Percentiles rank a stretch among this genome's conserved stretches.
These are phyloP conservation scores for Spizellomyces sp. DNA, from an alignment of 192 early-diverging fungal genomes.

Conservation along the genomic window DNA sequence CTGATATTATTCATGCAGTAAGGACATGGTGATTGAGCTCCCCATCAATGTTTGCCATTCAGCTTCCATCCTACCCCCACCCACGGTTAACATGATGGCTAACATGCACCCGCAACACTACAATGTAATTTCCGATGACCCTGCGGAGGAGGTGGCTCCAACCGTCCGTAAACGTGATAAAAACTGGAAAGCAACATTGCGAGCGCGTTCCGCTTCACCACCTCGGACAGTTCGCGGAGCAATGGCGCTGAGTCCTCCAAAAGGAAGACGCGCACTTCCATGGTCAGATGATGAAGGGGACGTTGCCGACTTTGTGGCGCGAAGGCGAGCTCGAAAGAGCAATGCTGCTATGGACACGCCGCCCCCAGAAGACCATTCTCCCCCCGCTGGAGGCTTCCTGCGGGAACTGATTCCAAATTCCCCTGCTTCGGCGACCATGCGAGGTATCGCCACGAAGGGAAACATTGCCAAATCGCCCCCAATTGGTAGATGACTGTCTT, in stretches of 20 bases:
- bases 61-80: slow-evolving; percentile 44
- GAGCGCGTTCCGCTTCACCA: slow-evolving; percentile 27
- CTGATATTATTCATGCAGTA: slow-evolving; percentile 30
- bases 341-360: not conserved
- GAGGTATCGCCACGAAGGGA: slow-evolving; percentile 28
- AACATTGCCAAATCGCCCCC: slow-evolving; percentile 27
- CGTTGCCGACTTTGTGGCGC: slow-evolving; percentile 23
- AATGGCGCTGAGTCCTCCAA: slow-evolving; percentile 6
- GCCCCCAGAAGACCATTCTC: not conserved
- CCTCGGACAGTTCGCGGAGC: slow-evolving; percentile 22
- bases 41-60: slow-evolving; percentile 61
- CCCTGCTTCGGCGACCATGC: slow-evolving; percentile 19
- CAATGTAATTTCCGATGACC: slow-evolving; percentile 29
- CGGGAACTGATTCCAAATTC: slow-evolving; percentile 24
- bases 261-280: slow-evolving; percentile 29
- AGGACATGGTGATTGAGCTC: slow-evolving; percentile 55
- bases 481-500: not conserved
- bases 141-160: slow-evolving; percentile 4
- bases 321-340: slow-evolving; percentile 4
- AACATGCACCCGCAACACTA: slow-evolving; percentile 33
- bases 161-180: slow-evolving; percentile 6
- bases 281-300: slow-evolving; percentile 44
- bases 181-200: slow-evolving; percentile 19
- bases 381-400: slow-evolving; percentile 21
- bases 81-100: slow-evolving; percentile 17